phyloP scores from a whole-genome alignment of 1,139 yeast genomes.

The Lodderomyces orthopsilosis region DNA sequence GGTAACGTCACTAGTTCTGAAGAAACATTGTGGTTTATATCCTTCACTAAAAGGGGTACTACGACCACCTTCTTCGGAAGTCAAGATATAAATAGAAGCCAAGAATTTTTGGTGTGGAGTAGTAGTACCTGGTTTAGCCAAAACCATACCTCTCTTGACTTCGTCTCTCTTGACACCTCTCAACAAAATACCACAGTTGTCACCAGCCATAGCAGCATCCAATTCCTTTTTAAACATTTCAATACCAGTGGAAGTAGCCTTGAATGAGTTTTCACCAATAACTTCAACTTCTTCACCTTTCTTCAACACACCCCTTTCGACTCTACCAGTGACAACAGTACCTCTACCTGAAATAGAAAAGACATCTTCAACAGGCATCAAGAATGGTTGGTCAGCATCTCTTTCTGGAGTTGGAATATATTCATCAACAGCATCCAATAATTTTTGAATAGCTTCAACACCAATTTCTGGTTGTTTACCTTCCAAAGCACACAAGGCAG shows the following conservation, averaged over 20 bases:
- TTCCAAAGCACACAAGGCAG: conserved; percentile 96
- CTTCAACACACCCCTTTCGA: conserved; percentile 94
- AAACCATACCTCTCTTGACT: conserved; percentile 95
- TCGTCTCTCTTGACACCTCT: conserved; percentile 99
- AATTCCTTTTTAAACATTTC: conserved; percentile 99
- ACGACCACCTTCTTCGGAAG: conserved; percentile 99
- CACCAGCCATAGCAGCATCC: conserved; percentile 98
- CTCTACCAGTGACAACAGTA: conserved; percentile 98
- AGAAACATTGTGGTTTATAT: conserved; percentile 97
- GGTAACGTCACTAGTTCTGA: conserved; percentile 95
- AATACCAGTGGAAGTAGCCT: conserved; percentile 95
- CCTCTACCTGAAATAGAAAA: conserved; percentile 99
- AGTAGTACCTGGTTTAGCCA: conserved; percentile 89
- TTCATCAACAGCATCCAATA: conserved; percentile 90
- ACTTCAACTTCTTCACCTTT: conserved; percentile 98
- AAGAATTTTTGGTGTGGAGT: conserved; percentile 92
- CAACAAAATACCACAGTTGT: conserved; percentile 94
- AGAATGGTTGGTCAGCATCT: conserved; percentile 93
- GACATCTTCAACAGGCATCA: conserved; percentile 96
- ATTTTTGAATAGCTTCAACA: conserved; percentile 73
- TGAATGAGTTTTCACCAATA: conserved; percentile 87
- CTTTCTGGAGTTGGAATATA: conserved; percentile 95
- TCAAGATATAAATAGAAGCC: conserved; percentile 87
- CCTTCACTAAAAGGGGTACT: conserved; percentile 95
- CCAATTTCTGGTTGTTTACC: conserved; percentile 90